Evolutionary conservation across 2,329 filamentous ascomycete species (phyloP), one percentile per base, ranked within the genome.

Genomic region (Penicillium rolfsii): DNA sequence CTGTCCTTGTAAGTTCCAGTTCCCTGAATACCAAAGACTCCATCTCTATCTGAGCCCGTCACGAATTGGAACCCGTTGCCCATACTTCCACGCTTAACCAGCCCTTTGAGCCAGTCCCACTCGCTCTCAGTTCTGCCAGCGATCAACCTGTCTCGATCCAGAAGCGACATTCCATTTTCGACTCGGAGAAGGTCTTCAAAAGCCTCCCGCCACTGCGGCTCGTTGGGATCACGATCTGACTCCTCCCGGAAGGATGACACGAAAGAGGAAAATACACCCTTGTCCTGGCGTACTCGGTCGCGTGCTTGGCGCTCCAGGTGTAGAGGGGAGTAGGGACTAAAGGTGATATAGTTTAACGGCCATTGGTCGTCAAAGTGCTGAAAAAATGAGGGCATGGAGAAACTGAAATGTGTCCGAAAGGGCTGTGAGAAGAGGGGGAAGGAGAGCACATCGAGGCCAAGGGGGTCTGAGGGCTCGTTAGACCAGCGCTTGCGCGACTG

Each of bases 111-210:
- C 79, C 79, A 81, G 9, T 76, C 74, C 36, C 70, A 71, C 14
- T 72, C 70, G n/a, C 71, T 67, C 61, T 78, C 73, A 4, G 63
- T 64, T 41, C 69, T 73, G 19, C 60, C 65, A 7, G 65, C 59
- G 2, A 69, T 60, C 7, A 67, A 55, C 2, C 64, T 52, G 26
- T 73, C 70, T 28, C 63, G 70, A 43, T 79, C 76, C 7, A 80
- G 69, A 74, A 81, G 77, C 26, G 74, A 68, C 57, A 77, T 74
- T 24, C 78, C 79, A 55, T 80, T 80, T 55, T 81, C 75, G 2
- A 83, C 74, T 52, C 79, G 79, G 16, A 87, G 65, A 9, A 88
- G 77, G 65, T 88, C 85, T 66, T 87, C 84, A 65, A 86, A 87
- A 0, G 85, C 85, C 54, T 83, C 81, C 16, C 83, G 79, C 84